These are phyloP conservation scores for Pestalotiopsis fici DNA, from an alignment of 2,329 filamentous ascomycete species.

Conservation along the genomic window DNA sequence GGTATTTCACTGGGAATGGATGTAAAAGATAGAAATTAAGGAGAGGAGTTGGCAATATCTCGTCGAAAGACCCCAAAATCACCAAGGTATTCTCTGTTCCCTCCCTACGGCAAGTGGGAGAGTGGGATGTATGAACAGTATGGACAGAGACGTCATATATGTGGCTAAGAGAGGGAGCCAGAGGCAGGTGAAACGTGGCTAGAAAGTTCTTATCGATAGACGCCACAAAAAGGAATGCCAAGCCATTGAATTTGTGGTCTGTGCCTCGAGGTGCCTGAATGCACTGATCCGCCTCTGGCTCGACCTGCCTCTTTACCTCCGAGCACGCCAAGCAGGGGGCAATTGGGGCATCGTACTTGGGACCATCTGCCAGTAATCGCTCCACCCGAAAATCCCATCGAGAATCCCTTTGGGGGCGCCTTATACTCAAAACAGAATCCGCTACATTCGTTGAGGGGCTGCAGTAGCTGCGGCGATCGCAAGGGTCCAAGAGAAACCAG, in stretches of 20 bases:
- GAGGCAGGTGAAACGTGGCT: neutral
- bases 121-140: neutral
- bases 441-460: neutral
- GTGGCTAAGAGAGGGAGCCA: neutral
- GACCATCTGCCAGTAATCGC: neutral
- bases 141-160: slow-evolving; percentile 1
- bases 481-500: neutral
- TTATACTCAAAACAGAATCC: neutral
- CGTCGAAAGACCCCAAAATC: neutral
- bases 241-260: neutral
- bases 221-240: neutral
- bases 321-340: neutral
- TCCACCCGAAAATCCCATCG: neutral
- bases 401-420: neutral
- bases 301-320: neutral
- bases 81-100: neutral
- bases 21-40: neutral
- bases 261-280: neutral
- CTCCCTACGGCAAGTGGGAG: neutral
- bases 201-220: slow-evolving; percentile 3
- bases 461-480: slow-evolving; percentile 2
- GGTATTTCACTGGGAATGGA: neutral
- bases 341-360: neutral
- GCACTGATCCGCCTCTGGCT: neutral
- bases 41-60: neutral